phyloP scores from a whole-genome alignment of 176 grass and related monocot species.

The Areca catechu region DNA sequence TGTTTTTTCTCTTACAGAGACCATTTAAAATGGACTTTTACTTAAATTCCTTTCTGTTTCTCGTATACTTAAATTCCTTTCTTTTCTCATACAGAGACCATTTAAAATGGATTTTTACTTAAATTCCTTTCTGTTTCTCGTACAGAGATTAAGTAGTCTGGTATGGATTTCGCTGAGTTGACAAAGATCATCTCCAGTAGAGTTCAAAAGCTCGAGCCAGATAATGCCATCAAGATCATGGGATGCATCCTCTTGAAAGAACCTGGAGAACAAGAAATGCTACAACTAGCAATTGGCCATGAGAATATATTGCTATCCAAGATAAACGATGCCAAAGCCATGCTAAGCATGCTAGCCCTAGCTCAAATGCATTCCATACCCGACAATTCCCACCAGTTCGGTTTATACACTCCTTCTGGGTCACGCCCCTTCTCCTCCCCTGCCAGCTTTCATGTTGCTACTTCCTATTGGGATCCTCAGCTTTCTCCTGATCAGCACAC shows the following conservation, averaged over 20 bases:
- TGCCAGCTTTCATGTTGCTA: background rate
- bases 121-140: constrained; percentile 1
- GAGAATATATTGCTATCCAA: constrained; percentile 28
- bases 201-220: constrained; percentile 13
- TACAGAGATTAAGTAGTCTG: background rate
- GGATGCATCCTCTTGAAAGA: constrained; percentile 19
- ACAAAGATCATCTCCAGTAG: constrained; percentile 18
- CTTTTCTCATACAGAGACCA: too few species aligned
- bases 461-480: background rate
- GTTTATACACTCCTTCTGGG: background rate
- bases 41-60: too few species aligned
- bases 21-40: too few species aligned
- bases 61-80: too few species aligned
- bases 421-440: constrained; percentile 5
- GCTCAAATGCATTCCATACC: constrained; percentile 9
- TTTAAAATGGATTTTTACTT: background rate
- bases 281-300: constrained; percentile 5
- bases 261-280: constrained; percentile 10
- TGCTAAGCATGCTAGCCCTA: too few species aligned
- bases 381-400: background rate
- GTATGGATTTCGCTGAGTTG: constrained; percentile 30
- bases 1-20: too few species aligned
- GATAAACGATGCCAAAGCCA: constrained; percentile 28
- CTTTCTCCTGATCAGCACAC: constrained; percentile 1
- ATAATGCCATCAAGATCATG: constrained; percentile 15